These are phyloP conservation scores for Penicillium palitans DNA, from an alignment of 2,329 filamentous ascomycete species.

Conservation along the genomic window DNA sequence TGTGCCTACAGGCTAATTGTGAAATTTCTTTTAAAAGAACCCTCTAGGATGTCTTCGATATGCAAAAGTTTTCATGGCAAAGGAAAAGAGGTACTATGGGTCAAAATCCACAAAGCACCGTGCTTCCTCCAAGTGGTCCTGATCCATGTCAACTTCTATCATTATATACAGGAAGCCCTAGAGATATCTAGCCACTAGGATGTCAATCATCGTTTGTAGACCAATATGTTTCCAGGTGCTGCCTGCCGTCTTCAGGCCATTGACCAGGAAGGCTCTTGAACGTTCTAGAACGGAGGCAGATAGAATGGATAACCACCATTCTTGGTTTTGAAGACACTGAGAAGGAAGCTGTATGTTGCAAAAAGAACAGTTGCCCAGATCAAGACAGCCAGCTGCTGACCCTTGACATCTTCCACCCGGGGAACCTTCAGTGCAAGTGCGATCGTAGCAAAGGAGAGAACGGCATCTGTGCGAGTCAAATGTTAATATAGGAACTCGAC, in stretches of 20 bases:
- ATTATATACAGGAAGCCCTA: not conserved
- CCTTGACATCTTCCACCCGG: slow-evolving; percentile 73
- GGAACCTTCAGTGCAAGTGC: slow-evolving; percentile 89
- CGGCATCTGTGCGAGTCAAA: slow-evolving; percentile 56
- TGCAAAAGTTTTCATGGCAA: not conserved
- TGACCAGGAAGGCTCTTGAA: slow-evolving; percentile 55
- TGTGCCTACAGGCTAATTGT: not conserved
- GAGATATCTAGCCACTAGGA: not conserved
- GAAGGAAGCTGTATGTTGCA: slow-evolving; percentile 85
- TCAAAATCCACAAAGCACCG: not conserved
- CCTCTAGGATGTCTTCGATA: not conserved
- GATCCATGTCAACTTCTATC: not conserved
- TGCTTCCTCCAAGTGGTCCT: not conserved
- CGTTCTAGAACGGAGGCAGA: slow-evolving; percentile 79
- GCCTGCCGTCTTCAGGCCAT: not conserved
- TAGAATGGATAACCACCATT: slow-evolving; percentile 94
- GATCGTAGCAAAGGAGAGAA: slow-evolving; percentile 87
- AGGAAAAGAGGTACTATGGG: not conserved
- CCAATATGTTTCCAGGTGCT: not conserved
- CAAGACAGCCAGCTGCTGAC: slow-evolving; percentile 78
- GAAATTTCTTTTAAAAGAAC: not conserved
- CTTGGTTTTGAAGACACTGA: slow-evolving; percentile 92
- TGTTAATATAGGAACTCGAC: slow-evolving; percentile 14
- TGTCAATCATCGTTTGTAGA: not conserved
- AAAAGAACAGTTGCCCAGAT: slow-evolving; percentile 77